Conservation (phyloP, 2,329 filamentous ascomycete species). For the Byssochlamys sp. region DNA sequence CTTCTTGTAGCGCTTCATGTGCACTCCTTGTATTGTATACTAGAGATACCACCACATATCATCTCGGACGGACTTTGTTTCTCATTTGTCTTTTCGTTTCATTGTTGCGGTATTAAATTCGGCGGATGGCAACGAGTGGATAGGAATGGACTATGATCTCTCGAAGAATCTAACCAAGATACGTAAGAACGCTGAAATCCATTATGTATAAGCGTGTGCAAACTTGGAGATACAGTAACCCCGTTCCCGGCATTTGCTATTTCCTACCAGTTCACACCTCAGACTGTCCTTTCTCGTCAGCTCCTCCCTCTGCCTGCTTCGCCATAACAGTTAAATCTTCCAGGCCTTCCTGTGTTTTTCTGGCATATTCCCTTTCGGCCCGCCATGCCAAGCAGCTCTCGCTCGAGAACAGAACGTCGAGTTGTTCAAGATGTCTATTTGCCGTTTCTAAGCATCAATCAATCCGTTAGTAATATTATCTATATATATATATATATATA, state of each 20-base stretch:
- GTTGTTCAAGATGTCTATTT: conserved; percentile 15
- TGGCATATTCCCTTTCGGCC: conserved; percentile 8
- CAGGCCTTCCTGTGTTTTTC: not conserved
- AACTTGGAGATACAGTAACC: not conserved
- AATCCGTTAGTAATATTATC: not conserved
- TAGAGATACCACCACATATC: not conserved
- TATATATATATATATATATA: not conserved
- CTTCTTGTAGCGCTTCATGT: not conserved
- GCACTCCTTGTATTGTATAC: not conserved
- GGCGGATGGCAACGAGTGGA: not conserved
- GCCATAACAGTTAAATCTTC: not conserved
- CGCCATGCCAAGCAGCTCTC: conserved; percentile 16
- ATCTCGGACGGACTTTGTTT: not conserved
- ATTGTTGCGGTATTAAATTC: not conserved
- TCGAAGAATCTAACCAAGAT: not conserved
- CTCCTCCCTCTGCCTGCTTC: not conserved
- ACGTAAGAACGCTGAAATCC: not conserved
- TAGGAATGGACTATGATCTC: not conserved
- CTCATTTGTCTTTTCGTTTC: not conserved
- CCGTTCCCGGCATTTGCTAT: not conserved
- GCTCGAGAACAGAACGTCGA: conserved; percentile 18
- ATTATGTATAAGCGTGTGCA: too few species aligned
- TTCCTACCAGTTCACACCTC: not conserved
- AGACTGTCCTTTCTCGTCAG: not conserved
- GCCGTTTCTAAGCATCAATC: conserved; percentile 13